Conservation (phyloP, 345 rosid species). For the Moringa oleifera region DNA sequence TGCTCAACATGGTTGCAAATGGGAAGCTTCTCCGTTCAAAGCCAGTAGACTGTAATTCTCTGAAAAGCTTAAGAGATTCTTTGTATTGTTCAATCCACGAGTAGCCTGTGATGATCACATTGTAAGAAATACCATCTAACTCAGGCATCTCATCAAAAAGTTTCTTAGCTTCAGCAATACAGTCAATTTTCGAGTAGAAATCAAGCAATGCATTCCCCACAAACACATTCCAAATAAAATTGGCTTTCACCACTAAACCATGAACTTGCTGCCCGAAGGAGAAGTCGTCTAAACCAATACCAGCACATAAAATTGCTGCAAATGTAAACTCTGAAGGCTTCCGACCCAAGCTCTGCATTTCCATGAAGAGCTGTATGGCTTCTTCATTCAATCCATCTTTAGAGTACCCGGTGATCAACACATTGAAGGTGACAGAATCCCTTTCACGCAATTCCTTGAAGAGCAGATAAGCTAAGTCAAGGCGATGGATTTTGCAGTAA, state of each 20-base stretch:
- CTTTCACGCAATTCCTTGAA: conserved; percentile 42
- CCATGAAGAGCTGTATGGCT: conserved; percentile 46
- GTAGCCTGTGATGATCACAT: conserved; percentile 70
- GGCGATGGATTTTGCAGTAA: conserved; percentile 50
- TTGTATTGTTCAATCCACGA: conserved; percentile 50
- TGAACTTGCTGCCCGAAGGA: conserved; percentile 67
- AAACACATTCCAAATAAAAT: conserved; percentile 52
- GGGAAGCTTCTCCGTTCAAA: conserved; percentile 70
- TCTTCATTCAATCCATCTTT: conserved; percentile 50
- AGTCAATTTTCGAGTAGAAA: conserved; percentile 68
- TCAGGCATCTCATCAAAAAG: conserved; percentile 64
- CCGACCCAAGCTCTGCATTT: conserved; percentile 51
- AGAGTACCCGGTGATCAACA: conserved; percentile 63
- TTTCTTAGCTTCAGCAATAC: conserved; percentile 41
- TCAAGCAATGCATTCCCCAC: conserved; percentile 88
- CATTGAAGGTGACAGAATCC: conserved; percentile 74
- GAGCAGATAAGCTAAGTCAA: conserved; percentile 41
- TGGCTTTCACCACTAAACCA: conserved; percentile 43
- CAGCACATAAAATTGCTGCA: conserved; percentile 60
- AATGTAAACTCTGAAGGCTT: conserved; percentile 84
- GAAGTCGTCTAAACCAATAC: conserved; percentile 41
- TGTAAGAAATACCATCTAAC: conserved; percentile 75
- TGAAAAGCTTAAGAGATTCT: conserved; percentile 47
- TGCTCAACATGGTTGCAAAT: conserved; percentile 69
- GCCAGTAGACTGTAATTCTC: conserved; percentile 38